phyloP scores from a whole-genome alignment of 495 filamentous ascomycete genomes.

The Penicillium lividum region DNA sequence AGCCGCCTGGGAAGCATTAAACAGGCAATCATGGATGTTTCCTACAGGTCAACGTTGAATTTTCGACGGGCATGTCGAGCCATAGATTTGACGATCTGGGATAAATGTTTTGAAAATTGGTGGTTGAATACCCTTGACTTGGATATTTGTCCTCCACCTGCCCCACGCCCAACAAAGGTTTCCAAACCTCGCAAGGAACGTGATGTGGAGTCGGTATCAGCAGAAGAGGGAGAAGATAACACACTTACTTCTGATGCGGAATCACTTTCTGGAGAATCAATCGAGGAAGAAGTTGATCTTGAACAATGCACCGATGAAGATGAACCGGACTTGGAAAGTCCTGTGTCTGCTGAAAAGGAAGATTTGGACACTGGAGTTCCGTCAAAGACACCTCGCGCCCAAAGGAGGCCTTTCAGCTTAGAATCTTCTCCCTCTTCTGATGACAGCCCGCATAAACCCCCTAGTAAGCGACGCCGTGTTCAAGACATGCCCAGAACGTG shows the following conservation, averaged over 20 bases:
- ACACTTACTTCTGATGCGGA: background rate
- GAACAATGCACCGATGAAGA: background rate
- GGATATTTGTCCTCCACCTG: background rate
- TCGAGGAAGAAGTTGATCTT: background rate
- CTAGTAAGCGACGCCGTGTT: background rate
- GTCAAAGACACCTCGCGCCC: background rate
- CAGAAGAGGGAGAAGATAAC: background rate
- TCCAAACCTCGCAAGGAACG: background rate
- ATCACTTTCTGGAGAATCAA: background rate
- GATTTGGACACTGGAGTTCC: too few relatives aligned
- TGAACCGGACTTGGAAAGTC: background rate
- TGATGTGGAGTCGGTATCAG: background rate
- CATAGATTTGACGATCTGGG: background rate
- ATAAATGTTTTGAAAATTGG: background rate
- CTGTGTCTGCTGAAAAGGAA: background rate
- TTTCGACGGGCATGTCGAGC: background rate
- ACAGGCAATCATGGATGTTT: background rate
- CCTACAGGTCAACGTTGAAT: background rate
- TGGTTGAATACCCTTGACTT: background rate
- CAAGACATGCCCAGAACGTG: background rate
- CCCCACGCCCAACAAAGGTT: background rate
- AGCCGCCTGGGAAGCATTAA: background rate
- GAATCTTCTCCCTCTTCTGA: background rate
- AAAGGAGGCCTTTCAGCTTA: background rate
- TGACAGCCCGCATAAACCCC: too few relatives aligned